Conservation (phyloP, 1,139 yeast genomes). For the Taphrina communis region DNA sequence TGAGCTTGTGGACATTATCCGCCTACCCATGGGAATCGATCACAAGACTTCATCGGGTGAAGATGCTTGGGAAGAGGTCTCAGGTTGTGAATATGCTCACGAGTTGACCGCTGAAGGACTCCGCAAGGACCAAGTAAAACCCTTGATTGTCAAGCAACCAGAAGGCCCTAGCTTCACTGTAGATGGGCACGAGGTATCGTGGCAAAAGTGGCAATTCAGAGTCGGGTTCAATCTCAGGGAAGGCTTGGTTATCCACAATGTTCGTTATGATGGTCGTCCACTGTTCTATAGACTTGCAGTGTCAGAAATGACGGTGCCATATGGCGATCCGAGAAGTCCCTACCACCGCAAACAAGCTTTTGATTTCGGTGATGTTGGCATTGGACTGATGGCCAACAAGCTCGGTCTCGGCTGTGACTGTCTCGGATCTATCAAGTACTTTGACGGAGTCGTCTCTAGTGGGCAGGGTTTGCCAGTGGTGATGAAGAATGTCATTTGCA, state of each 20-base stretch:
- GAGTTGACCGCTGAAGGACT: slow-evolving; percentile 52
- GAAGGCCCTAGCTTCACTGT: slow-evolving; percentile 78
- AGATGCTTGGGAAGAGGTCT: slow-evolving; percentile 51
- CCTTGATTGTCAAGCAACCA: slow-evolving; percentile 75
- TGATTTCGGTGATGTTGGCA: slow-evolving; percentile 87
- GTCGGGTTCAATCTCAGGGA: slow-evolving; percentile 84
- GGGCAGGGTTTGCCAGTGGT: slow-evolving; percentile 71
- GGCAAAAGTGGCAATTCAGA: slow-evolving; percentile 79
- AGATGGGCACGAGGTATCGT: slow-evolving; percentile 69
- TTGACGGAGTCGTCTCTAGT: slow-evolving; percentile 75
- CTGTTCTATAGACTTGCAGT: slow-evolving; percentile 78
- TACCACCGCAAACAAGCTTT: slow-evolving; percentile 85
- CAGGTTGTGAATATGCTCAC: slow-evolving; percentile 51
- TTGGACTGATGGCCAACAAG: slow-evolving; percentile 83
- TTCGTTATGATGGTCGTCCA: slow-evolving; percentile 74
- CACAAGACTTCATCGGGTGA: slow-evolving; percentile 67
- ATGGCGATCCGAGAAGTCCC: slow-evolving; percentile 78
- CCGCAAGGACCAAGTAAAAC: slow-evolving; percentile 61
- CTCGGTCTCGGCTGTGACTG: slow-evolving; percentile 81
- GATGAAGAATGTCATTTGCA: slow-evolving; percentile 76
- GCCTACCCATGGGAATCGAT: slow-evolving; percentile 72
- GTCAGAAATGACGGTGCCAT: slow-evolving; percentile 84
- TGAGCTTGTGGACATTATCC: slow-evolving; percentile 73
- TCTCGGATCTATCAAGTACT: slow-evolving; percentile 79
- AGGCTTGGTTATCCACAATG: slow-evolving; percentile 78